Evolutionary conservation across 169 alveolate species (phyloP).

Genomic region (Cystoisospora suis): DNA sequence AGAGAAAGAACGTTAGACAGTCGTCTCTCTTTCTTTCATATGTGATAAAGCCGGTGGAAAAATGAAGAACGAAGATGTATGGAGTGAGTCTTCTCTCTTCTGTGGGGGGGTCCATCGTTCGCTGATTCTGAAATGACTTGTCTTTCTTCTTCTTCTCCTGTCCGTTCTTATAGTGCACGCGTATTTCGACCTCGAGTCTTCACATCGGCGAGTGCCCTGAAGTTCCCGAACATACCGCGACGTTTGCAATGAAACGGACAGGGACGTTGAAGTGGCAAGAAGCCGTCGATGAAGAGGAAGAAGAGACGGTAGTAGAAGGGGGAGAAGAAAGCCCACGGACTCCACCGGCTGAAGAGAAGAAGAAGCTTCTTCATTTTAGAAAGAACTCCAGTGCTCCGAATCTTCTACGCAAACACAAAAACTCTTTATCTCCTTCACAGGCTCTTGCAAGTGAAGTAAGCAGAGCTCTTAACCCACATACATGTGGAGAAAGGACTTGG

Average conservation of each 20-base stretch:
- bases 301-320: not conserved
- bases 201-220: conserved; percentile 50
- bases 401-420: not conserved
- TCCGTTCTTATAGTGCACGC: not conserved
- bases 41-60: too few relatives aligned
- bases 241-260: conserved; percentile 26
- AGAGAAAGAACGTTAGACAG: too few relatives aligned
- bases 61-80: too few relatives aligned
- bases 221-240: conserved; percentile 31
- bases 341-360: not conserved
- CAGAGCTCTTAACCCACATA: not conserved
- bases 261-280: conserved; percentile 40
- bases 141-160: not conserved
- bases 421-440: not conserved
- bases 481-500: not conserved
- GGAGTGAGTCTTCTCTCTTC: too few relatives aligned
- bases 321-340: not conserved
- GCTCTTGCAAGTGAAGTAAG: not conserved
- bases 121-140: not conserved
- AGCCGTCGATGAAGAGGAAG: not conserved
- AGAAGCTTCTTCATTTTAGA: not conserved
- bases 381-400: conserved; percentile 18
- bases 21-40: too few relatives aligned
- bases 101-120: too few relatives aligned
- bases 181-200: conserved; percentile 5